phyloP scores from a whole-genome alignment of 305 asterid genomes.

The Fraxinus floribunda region DNA sequence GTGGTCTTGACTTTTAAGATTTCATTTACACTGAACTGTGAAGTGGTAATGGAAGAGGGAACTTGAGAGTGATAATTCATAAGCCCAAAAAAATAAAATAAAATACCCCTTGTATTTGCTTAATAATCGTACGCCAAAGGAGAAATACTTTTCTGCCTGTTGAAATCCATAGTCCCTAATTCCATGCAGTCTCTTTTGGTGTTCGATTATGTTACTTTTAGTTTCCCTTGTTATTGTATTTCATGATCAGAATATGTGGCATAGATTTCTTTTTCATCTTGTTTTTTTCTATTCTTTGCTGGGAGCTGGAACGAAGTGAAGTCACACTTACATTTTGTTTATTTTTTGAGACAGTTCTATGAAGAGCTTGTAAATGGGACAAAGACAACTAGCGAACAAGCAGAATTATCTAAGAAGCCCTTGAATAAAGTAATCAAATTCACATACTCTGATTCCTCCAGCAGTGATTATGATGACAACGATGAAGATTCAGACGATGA shows the following conservation, averaged over 20 bases:
- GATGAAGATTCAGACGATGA: conserved; percentile 29
- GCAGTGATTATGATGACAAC: conserved; percentile 48
- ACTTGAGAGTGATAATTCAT: background rate
- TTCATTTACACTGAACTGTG: background rate
- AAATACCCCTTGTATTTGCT: background rate
- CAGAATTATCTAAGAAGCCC: conserved; percentile 46
- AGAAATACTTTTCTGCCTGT: background rate
- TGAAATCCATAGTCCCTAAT: background rate
- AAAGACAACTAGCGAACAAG: conserved; percentile 33
- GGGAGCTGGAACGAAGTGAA: conserved; percentile 14
- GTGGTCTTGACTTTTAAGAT: background rate
- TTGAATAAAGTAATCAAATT: conserved; percentile 74
- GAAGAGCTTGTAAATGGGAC: conserved; percentile 77
- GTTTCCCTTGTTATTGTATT: background rate
- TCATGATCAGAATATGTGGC: background rate
- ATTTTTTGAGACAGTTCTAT: conserved; percentile 47
- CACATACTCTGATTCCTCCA: conserved; percentile 58
- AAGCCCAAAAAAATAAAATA: background rate
- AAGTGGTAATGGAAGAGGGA: background rate
- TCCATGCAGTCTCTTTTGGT: background rate
- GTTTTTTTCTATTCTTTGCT: background rate
- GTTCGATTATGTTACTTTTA: background rate
- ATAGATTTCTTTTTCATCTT: background rate
- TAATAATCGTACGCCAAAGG: background rate
- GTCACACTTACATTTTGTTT: background rate